Evolutionary conservation across 2,329 filamentous ascomycete species (phyloP).

Genomic region (Fusarium pseudocircinatum): DNA sequence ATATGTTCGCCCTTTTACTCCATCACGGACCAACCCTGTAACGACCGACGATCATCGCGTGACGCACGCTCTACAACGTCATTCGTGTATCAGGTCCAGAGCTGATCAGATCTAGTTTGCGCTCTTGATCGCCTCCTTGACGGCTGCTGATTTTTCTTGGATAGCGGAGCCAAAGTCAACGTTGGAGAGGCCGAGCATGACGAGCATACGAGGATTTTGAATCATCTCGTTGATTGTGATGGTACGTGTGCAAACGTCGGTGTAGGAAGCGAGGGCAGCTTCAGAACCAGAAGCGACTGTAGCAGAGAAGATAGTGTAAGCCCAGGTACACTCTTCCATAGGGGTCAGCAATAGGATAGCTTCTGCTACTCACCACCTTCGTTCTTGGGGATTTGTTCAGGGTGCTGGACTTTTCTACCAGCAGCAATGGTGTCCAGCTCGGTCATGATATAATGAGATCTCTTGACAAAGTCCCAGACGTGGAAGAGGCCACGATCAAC

Average conservation of each 20-base stretch:
- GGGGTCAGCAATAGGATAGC: background rate
- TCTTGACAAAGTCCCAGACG: slow-evolving; percentile 54
- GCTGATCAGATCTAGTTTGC: background rate
- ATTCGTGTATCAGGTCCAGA: slow-evolving; percentile 1
- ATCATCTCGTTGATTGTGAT: slow-evolving; percentile 48
- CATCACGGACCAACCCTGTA: slow-evolving; percentile 4
- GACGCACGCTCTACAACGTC: slow-evolving; percentile 23
- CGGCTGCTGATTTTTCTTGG: slow-evolving; percentile 40
- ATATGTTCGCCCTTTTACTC: background rate
- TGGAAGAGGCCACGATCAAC: slow-evolving; percentile 48
- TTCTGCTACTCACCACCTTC: slow-evolving; percentile 42
- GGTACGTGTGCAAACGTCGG: slow-evolving; percentile 46
- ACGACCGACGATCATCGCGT: slow-evolving; percentile 2
- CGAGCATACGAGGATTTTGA: slow-evolving; percentile 42
- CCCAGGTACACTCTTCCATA: background rate
- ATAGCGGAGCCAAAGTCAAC: slow-evolving; percentile 46
- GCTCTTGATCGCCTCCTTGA: slow-evolving; percentile 33
- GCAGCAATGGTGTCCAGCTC: slow-evolving; percentile 53
- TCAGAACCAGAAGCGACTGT: slow-evolving; percentile 32
- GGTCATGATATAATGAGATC: slow-evolving; percentile 53
- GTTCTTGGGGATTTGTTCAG: slow-evolving; percentile 49
- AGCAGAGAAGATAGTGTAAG: background rate
- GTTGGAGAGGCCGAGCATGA: slow-evolving; percentile 46
- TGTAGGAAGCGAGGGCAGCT: slow-evolving; percentile 42
- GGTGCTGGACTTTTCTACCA: slow-evolving; percentile 46